phyloP scores from a whole-genome alignment of 202 grass and related monocot species.

The Carex sylvatica region DNA sequence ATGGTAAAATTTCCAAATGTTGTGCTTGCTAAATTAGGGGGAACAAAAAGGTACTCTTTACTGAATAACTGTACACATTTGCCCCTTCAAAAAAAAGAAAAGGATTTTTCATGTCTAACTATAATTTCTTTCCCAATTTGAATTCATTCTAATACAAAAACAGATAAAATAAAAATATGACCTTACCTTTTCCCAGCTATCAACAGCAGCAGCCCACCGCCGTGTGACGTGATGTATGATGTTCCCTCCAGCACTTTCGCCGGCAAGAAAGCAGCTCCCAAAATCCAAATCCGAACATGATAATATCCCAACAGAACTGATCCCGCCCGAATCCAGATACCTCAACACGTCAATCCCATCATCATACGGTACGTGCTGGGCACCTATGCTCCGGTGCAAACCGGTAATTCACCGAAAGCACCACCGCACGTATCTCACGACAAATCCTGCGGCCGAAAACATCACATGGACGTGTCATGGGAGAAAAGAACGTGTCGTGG shows the following conservation, averaged over 20 bases:
- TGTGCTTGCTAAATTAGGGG: no score
- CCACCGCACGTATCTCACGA: slow-evolving; percentile 28
- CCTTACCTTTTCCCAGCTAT: slow-evolving; percentile 12
- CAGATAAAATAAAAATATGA: background rate
- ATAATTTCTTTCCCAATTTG: background rate
- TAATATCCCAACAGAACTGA: background rate
- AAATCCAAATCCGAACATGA: slow-evolving; percentile 31
- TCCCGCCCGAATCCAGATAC: slow-evolving; percentile 23
- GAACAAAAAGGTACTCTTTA: no score
- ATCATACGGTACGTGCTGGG: slow-evolving; percentile 51
- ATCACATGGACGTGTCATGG: slow-evolving; percentile 30
- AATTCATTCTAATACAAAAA: background rate
- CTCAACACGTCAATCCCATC: slow-evolving; percentile 42
- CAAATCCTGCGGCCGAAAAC: slow-evolving; percentile 42
- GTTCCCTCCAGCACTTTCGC: slow-evolving; percentile 57
- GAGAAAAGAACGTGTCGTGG: slow-evolving; percentile 41
- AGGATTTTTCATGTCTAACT: background rate
- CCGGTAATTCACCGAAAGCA: slow-evolving; percentile 57
- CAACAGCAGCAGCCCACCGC: slow-evolving; percentile 25
- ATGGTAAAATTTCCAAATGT: no score
- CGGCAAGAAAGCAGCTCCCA: slow-evolving; percentile 34
- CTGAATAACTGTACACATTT: no score
- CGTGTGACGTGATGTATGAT: slow-evolving; percentile 55
- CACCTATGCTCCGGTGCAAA: slow-evolving; percentile 44
- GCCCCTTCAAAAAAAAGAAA: no score